These are phyloP conservation scores for Rhododendron williamsianum DNA, from an alignment of 148 eudicot species.

Conservation along the genomic window DNA sequence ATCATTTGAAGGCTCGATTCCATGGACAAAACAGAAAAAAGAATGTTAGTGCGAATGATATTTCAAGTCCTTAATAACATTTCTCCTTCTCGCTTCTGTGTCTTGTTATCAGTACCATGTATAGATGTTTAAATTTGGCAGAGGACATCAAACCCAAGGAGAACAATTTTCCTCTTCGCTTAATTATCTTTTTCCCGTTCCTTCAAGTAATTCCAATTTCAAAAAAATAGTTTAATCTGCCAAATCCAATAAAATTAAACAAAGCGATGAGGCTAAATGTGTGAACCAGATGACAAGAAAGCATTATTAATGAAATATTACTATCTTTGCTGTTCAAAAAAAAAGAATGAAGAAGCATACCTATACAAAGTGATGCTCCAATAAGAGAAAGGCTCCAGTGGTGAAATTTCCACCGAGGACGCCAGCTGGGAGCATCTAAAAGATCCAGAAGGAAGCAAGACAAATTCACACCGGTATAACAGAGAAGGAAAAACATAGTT, in stretches of 20 bases:
- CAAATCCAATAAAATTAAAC: neutral
- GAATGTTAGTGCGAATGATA: neutral
- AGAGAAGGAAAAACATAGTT: slow-evolving; percentile 93
- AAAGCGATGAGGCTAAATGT: neutral
- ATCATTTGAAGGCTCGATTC: neutral
- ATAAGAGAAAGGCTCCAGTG: slow-evolving; percentile 99
- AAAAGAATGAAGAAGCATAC: slow-evolving; percentile 14
- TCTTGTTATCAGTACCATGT: neutral
- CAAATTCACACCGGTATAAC: slow-evolving; percentile 95
- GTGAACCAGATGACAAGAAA: slow-evolving; percentile 11
- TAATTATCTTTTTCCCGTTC: neutral
- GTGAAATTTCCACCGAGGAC: slow-evolving; percentile 99
- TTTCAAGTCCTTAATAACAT: neutral
- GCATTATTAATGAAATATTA: slow-evolving; percentile 1
- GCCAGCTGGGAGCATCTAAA: slow-evolving; percentile 99
- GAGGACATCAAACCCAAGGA: neutral
- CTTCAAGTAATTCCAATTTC: neutral
- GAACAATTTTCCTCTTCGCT: neutral
- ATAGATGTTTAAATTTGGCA: neutral
- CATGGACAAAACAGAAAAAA: neutral
- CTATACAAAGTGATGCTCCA: slow-evolving; percentile 90
- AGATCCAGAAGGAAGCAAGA: slow-evolving; percentile 98
- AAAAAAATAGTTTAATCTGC: neutral
- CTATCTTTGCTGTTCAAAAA: too few species aligned
- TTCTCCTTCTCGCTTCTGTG: neutral